Percentiles rank a stretch among this genome's conserved stretches.
phyloP scores from a whole-genome alignment of 2,329 filamentous ascomycete species.

The Microcera coccophila region DNA sequence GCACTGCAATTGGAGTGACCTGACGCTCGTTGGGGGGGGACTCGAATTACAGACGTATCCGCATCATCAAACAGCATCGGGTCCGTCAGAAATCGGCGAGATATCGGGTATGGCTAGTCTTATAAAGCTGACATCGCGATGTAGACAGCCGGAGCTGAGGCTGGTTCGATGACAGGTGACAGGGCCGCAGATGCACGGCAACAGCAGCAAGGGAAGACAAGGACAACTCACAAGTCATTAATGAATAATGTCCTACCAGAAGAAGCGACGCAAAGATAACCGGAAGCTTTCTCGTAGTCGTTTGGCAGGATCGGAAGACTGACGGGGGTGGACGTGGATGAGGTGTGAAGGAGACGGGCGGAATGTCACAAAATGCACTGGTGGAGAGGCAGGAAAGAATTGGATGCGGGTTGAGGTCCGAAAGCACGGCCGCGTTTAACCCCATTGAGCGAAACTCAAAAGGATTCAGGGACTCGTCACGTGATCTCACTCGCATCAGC shows the following conservation, averaged over 20 bases:
- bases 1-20: constrained; percentile 41
- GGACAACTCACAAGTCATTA: constrained; percentile 50
- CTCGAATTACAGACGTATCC: constrained; percentile 27
- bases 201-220: constrained; percentile 25
- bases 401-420: constrained; percentile 33
- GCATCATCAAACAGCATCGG: constrained; percentile 31
- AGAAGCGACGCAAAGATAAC: constrained; percentile 23
- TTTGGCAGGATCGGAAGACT: constrained; percentile 26
- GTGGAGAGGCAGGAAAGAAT: constrained; percentile 40
- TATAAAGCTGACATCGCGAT: constrained; percentile 34
- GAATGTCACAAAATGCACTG: constrained; percentile 34
- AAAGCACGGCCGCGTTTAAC: constrained; percentile 25
- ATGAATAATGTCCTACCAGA: constrained; percentile 40
- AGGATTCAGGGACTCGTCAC: constrained; percentile 16
- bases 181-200: constrained; percentile 32
- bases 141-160: constrained; percentile 30
- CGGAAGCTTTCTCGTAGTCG: constrained; percentile 20
- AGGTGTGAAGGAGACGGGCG: constrained; percentile 33
- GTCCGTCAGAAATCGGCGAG: constrained; percentile 33
- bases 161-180: constrained; percentile 37
- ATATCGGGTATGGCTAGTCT: constrained; percentile 22
- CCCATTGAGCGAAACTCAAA: not conserved
- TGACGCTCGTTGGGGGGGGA: constrained; percentile 18
- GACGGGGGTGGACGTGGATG: constrained; percentile 29
- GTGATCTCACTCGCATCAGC: constrained; percentile 10